Base-by-base conservation (phyloP, 176 grass and related monocot genomes). In the Aegilops umbellulata region DNA sequence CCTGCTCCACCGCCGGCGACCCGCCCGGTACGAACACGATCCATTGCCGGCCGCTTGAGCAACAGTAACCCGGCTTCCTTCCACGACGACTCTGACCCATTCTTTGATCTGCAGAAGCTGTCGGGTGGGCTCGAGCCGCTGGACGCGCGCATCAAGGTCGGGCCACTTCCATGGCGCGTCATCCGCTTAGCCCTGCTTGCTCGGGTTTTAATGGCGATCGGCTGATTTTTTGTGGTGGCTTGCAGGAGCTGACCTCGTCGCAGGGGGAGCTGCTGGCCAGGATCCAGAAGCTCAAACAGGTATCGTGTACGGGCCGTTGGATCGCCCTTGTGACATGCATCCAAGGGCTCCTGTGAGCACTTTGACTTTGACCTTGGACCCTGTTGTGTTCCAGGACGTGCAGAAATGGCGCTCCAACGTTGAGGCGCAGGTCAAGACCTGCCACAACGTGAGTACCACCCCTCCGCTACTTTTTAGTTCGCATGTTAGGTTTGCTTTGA, bases 281-380 rank as follows among this genome's bases (percentile, higher is more conserved):
- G 88, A 94, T 97, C 82, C 85, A 90, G 76, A 85, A 35, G 78
- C 76, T 97, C 44, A 94, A 92, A 90, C 85, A 87, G 92, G 94
- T 94, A 87, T 23, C 12, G 5, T 29, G 7, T 63, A 4, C 7
- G 17, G 31, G 32, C 31, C 31, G 32, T 68, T 9, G 65, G 30
- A 20, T 20, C 30, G 31, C 16, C 65, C 30, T 68, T 8, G 4
- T 68, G 10, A 35, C 66, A 22, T 75, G 14, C n/a, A 8, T 0
- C 44, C 15, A 17, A 39, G 11, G 11, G 60, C 5, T 76, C 32
- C 30, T n/a, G 31, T 58, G 19, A 70, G 20, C 3, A 2, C n/a
- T 38, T 58, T 74, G 66, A 76, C 24, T 47, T 80, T 47, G 67
- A 17, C 29, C 73, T 57, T 53, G 49, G 16, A 53, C 7, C 7